Evolutionary conservation across 768 basidiomycete species (phyloP).

Genomic region (Boletus vermiculosoides): DNA sequence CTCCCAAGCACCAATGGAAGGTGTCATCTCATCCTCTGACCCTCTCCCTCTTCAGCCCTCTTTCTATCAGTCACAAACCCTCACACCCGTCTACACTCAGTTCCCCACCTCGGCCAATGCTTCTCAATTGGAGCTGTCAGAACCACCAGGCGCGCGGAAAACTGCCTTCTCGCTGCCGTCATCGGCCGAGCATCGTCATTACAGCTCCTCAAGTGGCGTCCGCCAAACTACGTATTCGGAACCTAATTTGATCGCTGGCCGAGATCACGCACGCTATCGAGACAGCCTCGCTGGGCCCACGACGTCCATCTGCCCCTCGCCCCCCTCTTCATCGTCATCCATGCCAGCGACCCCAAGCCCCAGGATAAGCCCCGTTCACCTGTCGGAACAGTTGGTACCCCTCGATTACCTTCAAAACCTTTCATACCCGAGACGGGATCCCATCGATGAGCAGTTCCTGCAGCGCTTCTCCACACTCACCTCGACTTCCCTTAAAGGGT

Average conservation of each 20-base stretch:
- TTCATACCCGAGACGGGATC: slow-evolving; percentile 56
- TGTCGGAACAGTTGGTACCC: slow-evolving; percentile 51
- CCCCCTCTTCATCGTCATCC: slow-evolving; percentile 41
- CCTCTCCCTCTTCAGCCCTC: slow-evolving; percentile 16
- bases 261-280: slow-evolving; percentile 24
- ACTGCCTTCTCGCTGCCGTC: slow-evolving; percentile 32
- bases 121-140: slow-evolving; percentile 28
- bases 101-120: slow-evolving; percentile 33
- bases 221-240: slow-evolving; percentile 36
- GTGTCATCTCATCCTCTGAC: slow-evolving; percentile 20
- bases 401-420: slow-evolving; percentile 59
- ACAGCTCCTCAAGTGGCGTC: slow-evolving; percentile 14
- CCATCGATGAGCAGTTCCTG: slow-evolving; percentile 62
- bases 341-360: slow-evolving; percentile 39
- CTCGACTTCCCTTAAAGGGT: slow-evolving; percentile 19
- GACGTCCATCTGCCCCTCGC: slow-evolving; percentile 28
- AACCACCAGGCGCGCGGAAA: slow-evolving; percentile 24
- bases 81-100: slow-evolving; percentile 27
- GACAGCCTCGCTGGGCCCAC: slow-evolving; percentile 21
- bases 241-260: slow-evolving; percentile 23
- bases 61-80: slow-evolving; percentile 24
- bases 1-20: slow-evolving; percentile 35
- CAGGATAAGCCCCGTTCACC: slow-evolving; percentile 17
- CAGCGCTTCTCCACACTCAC: slow-evolving; percentile 48
- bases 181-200: slow-evolving; percentile 24